Percentiles rank a stretch among this genome's conserved stretches.
phyloP scores from a whole-genome alignment of 257 asterid genomes.

The Solanum paucissectum region DNA sequence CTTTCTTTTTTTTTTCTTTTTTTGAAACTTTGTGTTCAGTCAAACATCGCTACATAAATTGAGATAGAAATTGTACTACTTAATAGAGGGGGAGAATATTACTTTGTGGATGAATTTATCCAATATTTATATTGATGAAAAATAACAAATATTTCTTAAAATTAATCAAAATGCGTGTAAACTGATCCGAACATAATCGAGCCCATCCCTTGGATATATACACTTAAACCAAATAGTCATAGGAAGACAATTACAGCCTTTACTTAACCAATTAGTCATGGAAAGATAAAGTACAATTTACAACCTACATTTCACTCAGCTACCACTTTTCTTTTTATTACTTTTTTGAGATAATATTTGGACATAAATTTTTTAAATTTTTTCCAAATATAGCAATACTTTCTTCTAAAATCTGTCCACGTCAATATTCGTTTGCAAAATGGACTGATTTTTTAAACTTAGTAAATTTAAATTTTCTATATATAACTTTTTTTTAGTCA shows the following conservation, averaged over 20 bases:
- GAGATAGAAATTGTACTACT: not conserved
- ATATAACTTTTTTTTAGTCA: too few species aligned
- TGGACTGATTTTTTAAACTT: not conserved
- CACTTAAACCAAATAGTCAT: not conserved
- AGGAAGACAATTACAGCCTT: not conserved
- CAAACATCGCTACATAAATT: not conserved
- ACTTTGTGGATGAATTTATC: not conserved
- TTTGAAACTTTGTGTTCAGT: rapidly evolving
- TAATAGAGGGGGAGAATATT: not conserved
- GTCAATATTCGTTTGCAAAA: not conserved
- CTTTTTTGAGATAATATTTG: too few species aligned
- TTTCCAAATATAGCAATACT: not conserved
- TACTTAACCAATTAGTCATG: not conserved
- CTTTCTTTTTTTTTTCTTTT: too few species aligned
- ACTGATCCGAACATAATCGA: too few species aligned
- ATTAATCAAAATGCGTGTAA: rapidly evolving
- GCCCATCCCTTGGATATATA: too few species aligned
- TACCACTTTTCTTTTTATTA: not conserved
- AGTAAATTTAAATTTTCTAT: too few species aligned
- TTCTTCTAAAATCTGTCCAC: not conserved
- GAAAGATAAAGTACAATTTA: not conserved
- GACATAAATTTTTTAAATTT: not conserved
- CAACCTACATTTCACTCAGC: not conserved
- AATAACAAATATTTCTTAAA: not conserved
- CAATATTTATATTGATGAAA: not conserved